Conservation (phyloP, 202 grass and related monocot species). For the Zizania palustris region DNA sequence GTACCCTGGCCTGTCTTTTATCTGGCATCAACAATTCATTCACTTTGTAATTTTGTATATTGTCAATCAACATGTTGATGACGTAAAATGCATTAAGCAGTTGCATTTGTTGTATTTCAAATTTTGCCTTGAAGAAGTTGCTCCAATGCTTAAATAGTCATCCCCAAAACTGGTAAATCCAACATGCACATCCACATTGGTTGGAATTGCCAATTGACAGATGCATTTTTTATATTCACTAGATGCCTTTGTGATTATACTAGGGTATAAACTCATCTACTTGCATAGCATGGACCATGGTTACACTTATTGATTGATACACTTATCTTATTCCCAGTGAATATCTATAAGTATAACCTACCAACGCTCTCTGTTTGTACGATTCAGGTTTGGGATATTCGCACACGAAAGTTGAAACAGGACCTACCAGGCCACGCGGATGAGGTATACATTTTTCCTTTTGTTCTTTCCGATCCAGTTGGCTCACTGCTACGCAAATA, state of each 20-base stretch:
- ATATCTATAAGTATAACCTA: too few species aligned
- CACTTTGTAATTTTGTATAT: neutral
- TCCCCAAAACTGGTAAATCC: neutral
- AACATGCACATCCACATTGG: neutral
- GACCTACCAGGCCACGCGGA: slow-evolving; percentile 91
- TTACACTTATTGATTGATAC: neutral
- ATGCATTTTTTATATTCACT: neutral
- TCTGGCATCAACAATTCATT: slow-evolving; percentile 3
- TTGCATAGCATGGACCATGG: neutral
- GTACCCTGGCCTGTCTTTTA: neutral
- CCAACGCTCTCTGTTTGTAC: neutral
- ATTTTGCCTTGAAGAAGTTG: neutral
- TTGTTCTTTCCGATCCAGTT: slow-evolving; percentile 13
- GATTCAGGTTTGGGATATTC: slow-evolving; percentile 91
- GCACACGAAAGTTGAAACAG: slow-evolving; percentile 89
- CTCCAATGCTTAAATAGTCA: neutral
- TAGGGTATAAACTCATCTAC: neutral
- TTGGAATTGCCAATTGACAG: neutral
- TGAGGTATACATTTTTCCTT: slow-evolving; percentile 51
- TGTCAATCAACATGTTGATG: neutral
- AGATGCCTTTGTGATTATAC: neutral
- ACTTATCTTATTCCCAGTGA: too few species aligned
- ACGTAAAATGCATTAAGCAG: neutral
- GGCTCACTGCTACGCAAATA: neutral
- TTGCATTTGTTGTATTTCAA: neutral